Evolutionary conservation across 2,329 filamentous ascomycete genomes (phyloP).

Genomic region (Arthrobotrys pseudoclavata): DNA sequence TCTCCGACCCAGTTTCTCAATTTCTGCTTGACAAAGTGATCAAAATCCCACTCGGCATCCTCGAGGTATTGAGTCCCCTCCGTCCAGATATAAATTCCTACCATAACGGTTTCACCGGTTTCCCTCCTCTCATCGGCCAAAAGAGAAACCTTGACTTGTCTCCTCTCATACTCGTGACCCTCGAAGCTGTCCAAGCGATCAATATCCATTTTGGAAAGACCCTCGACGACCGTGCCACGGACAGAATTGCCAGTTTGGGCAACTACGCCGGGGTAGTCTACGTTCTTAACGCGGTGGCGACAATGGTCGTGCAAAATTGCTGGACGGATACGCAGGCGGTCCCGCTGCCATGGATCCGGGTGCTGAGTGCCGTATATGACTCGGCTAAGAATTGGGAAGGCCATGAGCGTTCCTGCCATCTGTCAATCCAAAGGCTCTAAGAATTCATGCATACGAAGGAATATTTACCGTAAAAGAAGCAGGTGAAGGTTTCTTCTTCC

Average conservation of each 20-base stretch:
- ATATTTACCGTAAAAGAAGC: slow-evolving; percentile 75
- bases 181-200: slow-evolving; percentile 84
- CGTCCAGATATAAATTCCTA: slow-evolving; percentile 77
- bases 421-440: not conserved
- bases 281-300: slow-evolving; percentile 76
- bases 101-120: slow-evolving; percentile 69
- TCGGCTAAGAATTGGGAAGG: slow-evolving; percentile 84
- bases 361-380: slow-evolving; percentile 78
- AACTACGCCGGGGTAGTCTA: slow-evolving; percentile 86
- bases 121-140: slow-evolving; percentile 65
- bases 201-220: slow-evolving; percentile 82
- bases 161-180: slow-evolving; percentile 78
- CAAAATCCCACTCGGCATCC: slow-evolving; percentile 86
- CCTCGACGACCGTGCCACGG: slow-evolving; percentile 81
- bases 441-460: slow-evolving; percentile 8
- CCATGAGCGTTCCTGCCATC: slow-evolving; percentile 77
- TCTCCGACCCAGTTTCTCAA: slow-evolving; percentile 72
- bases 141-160: slow-evolving; percentile 68
- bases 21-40: slow-evolving; percentile 83
- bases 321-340: slow-evolving; percentile 75
- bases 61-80: slow-evolving; percentile 72
- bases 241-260: slow-evolving; percentile 73
- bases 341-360: slow-evolving; percentile 70
- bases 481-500: slow-evolving; percentile 69
- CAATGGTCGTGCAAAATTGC: slow-evolving; percentile 81